Base-by-base conservation (phyloP, 179 eudicot genomes). In the Drosera spatulata region DNA sequence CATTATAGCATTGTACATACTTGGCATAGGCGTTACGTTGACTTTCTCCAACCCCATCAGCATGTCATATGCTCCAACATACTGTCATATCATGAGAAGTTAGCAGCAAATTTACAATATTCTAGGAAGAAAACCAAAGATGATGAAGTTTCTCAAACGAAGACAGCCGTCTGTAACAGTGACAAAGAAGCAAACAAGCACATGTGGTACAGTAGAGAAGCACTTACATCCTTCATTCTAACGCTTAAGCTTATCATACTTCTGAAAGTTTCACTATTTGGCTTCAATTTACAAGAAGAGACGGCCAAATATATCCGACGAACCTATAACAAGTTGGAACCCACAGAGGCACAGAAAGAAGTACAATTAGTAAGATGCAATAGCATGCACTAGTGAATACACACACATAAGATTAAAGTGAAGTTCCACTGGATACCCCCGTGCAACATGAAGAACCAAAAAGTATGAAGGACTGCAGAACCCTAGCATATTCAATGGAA, bases 201-300 rank as follows among this genome's bases (percentile, higher is more conserved):
- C 40, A 33, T 45, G 52, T 58, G 22, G 38, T n/a, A 56, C 33
- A 37, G 7, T 44, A 6, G 33, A 47, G 11, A 65, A 41, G 67
- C 66, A 82, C 95, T 82, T 75, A 93, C 99, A 76, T 94, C 97
- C 79, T 85, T 94, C 85, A 86, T 80, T 75, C 70, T 83, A 53
- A 85, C 88, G 46, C 66, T 64, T 64, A 85, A 66, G 71, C 56
- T 68, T 73, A 90, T 82, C 75, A 94, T 78, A 69, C 71, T 76
- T 77, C 94, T 85, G 86, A 78, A 77, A 64, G 91, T 82, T 73
- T 94, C 97, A 48, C 37, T 44, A 59, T 80, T 77, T 22, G 81
- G 79, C 75, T 77, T 69, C 78, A 87, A 61, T n/a, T 71, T 68
- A 63, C 64, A 73, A 73, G 59, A 61, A 61, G 47, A 13, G 60